These are phyloP conservation scores for Vicia faba DNA, from an alignment of 306 rosid genomes.

Conservation along the genomic window DNA sequence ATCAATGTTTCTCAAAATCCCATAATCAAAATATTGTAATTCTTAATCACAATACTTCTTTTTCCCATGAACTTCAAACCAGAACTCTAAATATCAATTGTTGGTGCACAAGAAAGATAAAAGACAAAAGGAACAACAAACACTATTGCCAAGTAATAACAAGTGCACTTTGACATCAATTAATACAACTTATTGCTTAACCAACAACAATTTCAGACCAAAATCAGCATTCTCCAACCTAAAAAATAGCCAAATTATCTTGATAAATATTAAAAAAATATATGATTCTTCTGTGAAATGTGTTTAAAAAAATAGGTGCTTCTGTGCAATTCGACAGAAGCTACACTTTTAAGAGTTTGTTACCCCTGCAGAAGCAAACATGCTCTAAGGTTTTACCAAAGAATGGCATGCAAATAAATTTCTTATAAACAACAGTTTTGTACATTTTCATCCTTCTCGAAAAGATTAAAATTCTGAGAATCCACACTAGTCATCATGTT, in stretches of 20 bases:
- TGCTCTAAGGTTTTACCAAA: neutral
- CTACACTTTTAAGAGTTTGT: neutral
- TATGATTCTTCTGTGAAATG: neutral
- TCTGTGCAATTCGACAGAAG: constrained; percentile 2
- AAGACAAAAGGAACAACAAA: too few species aligned
- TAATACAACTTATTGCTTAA: too few species aligned
- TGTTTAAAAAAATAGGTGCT: neutral
- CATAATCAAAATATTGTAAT: too few species aligned
- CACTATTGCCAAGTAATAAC: neutral
- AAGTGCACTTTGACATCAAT: neutral
- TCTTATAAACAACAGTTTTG: constrained; percentile 30
- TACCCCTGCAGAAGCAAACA: neutral
- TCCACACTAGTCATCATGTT: constrained; percentile 15
- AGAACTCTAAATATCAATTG: too few species aligned
- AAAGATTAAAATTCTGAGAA: neutral
- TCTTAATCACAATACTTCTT: too few species aligned
- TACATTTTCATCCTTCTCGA: constrained; percentile 36
- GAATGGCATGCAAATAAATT: neutral
- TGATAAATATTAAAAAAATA: constrained; percentile 1
- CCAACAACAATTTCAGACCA: neutral
- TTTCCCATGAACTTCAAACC: too few species aligned
- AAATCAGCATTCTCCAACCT: neutral
- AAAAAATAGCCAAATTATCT: neutral
- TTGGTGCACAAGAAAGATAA: too few species aligned
- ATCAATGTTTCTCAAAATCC: too few species aligned